Evolutionary conservation across 805 yeast species (phyloP).

Genomic region (Metschnikowia henanensis): DNA sequence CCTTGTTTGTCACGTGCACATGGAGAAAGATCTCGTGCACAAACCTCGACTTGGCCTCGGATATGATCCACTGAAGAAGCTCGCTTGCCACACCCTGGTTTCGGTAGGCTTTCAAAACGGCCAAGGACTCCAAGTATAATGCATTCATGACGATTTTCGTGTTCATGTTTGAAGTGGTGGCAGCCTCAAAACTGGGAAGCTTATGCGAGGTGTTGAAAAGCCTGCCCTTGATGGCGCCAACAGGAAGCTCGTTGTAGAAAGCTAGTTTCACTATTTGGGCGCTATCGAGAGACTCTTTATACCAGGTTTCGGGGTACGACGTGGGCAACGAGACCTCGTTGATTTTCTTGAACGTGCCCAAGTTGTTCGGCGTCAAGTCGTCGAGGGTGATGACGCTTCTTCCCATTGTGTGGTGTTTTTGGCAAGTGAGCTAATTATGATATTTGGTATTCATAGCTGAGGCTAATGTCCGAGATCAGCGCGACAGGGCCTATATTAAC

Average conservation of each 20-base stretch:
- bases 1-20: slow-evolving; percentile 46
- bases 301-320: slow-evolving; percentile 51
- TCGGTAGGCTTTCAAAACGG: slow-evolving; percentile 66
- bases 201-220: slow-evolving; percentile 44
- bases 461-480: too few relatives aligned
- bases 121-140: slow-evolving; percentile 64
- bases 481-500: too few relatives aligned
- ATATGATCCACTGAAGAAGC: slow-evolving; percentile 56
- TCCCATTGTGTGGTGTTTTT: slow-evolving; percentile 26
- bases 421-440: too few relatives aligned
- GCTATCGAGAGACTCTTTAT: slow-evolving; percentile 44
- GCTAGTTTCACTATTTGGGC: slow-evolving; percentile 59
- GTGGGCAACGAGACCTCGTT: slow-evolving; percentile 53
- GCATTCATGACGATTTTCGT: slow-evolving; percentile 45
- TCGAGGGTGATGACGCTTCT: slow-evolving; percentile 54
- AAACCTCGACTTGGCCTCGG: slow-evolving; percentile 53
- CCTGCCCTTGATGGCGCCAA: slow-evolving; percentile 70
- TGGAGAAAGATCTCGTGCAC: slow-evolving; percentile 55
- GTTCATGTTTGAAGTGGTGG: slow-evolving; percentile 21
- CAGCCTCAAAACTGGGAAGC: slow-evolving; percentile 27
- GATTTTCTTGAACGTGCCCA: slow-evolving; percentile 58
- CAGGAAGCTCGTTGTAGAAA: slow-evolving; percentile 74
- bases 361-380: slow-evolving; percentile 58
- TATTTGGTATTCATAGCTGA: too few relatives aligned
- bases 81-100: slow-evolving; percentile 59